phyloP scores from a whole-genome alignment of 108 stramenopile species.

The Schizochytrium sp. region DNA sequence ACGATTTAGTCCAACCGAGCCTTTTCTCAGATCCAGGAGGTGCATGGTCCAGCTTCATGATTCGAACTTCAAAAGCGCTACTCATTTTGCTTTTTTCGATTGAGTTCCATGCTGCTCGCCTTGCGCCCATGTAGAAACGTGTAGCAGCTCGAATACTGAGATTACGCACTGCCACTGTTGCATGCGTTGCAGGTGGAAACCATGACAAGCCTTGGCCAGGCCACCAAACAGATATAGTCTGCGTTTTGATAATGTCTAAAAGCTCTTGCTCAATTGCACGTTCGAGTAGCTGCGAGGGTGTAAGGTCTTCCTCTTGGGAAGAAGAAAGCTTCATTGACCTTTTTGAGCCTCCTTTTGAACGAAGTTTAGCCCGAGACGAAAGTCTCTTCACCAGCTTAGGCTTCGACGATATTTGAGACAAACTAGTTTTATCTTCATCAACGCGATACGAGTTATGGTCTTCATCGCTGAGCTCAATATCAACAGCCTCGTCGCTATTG shows the following conservation, averaged over 20 bases:
- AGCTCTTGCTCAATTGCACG: neutral
- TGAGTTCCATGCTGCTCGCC: neutral
- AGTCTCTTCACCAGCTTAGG: no score
- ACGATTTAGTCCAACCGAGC: conserved; percentile 9
- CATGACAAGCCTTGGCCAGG: neutral
- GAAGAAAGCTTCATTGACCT: no score
- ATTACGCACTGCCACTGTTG: neutral
- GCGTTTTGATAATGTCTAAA: neutral
- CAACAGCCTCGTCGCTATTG: no score
- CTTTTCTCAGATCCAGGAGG: neutral
- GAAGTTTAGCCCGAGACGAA: no score
- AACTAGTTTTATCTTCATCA: no score
- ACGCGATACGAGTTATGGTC: no score
- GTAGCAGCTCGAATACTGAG: conserved; percentile 7
- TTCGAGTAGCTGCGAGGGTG: neutral
- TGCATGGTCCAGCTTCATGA: conserved; percentile 28
- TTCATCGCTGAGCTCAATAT: no score
- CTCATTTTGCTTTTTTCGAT: conserved; percentile 5
- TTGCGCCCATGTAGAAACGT: conserved; percentile 21
- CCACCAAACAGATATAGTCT: neutral
- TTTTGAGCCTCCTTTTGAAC: no score
- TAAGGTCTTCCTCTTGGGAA: no score
- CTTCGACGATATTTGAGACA: no score
- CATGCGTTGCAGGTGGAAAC: neutral
- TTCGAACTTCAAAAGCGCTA: conserved; percentile 10